Conservation (phyloP, 1,284 basidiomycete genomes). For the Heterobasidion parviporum region DNA sequence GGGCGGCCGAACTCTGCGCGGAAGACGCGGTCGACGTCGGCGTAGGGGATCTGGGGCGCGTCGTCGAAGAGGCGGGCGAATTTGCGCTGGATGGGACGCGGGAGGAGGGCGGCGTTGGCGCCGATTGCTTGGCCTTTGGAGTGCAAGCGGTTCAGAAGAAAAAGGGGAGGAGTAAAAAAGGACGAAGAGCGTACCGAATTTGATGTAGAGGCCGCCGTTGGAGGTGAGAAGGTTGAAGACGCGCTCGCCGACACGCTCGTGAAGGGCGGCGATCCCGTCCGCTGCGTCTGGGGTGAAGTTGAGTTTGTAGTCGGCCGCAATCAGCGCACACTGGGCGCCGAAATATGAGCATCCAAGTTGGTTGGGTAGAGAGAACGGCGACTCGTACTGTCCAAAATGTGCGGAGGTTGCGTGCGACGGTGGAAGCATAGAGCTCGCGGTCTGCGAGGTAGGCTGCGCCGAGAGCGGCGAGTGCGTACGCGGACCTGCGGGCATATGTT, state of each 20-base stretch:
- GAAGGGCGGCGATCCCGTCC: conserved; percentile 69
- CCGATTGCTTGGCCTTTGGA: conserved; percentile 64
- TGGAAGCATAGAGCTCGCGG: conserved; percentile 56
- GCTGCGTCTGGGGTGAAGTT: conserved; percentile 63
- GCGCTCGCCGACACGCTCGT: conserved; percentile 75
- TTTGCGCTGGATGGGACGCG: conserved; percentile 73
- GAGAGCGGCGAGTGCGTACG: neutral
- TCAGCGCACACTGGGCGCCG: conserved; percentile 45
- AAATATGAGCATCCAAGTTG: neutral
- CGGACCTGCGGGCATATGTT: neutral
- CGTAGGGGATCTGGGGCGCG: conserved; percentile 75
- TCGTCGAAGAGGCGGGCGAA: conserved; percentile 81
- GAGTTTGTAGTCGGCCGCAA: conserved; percentile 75
- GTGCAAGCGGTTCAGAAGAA: neutral
- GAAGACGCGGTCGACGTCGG: conserved; percentile 65
- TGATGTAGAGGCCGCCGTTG: conserved; percentile 86
- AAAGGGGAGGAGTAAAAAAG: neutral
- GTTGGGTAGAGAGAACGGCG: neutral
- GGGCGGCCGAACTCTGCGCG: conserved; percentile 59
- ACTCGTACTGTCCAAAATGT: conserved; percentile 61
- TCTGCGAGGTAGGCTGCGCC: conserved; percentile 41
- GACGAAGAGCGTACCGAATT: conserved; percentile 55
- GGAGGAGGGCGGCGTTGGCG: conserved; percentile 77
- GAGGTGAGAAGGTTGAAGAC: conserved; percentile 67
- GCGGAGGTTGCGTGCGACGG: conserved; percentile 52